Evolutionary conservation across 2,329 filamentous ascomycete species (phyloP).

Genomic region (Xylariaceae sp.): DNA sequence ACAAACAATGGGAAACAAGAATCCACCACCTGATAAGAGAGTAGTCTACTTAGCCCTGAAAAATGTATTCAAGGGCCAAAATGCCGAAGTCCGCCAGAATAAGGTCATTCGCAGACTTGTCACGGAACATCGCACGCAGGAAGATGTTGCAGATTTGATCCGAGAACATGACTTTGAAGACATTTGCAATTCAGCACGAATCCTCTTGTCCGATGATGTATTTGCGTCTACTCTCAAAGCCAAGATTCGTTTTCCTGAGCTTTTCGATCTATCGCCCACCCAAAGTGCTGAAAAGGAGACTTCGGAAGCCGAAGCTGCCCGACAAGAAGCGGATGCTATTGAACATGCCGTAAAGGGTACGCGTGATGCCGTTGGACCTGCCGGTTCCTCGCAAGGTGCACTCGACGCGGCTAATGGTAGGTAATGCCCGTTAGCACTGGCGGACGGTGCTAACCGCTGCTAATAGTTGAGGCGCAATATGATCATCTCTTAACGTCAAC

Average conservation of each 20-base stretch:
- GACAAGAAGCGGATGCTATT: slow-evolving; percentile 15
- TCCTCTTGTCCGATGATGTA: slow-evolving; percentile 9
- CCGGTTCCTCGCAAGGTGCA: no score
- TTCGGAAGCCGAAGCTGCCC: slow-evolving; percentile 11
- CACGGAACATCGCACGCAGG: not conserved
- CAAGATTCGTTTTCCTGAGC: slow-evolving; percentile 11
- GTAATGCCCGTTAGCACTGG: no score
- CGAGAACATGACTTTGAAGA: slow-evolving; percentile 8
- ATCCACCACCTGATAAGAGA: slow-evolving; percentile 18
- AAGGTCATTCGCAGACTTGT: slow-evolving; percentile 10
- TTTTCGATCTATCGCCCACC: slow-evolving; percentile 12
- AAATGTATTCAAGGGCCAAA: slow-evolving; percentile 18
- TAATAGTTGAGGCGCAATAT: no score
- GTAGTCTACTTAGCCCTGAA: slow-evolving; percentile 23
- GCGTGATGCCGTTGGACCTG: no score
- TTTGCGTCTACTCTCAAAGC: slow-evolving; percentile 10
- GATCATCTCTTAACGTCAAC: no score
- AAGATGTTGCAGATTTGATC: slow-evolving; percentile 10
- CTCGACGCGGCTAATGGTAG: no score
- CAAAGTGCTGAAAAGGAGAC: slow-evolving; percentile 13
- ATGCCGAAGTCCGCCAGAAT: slow-evolving; percentile 2
- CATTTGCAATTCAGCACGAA: slow-evolving; percentile 2
- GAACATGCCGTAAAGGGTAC: slow-evolving; percentile 1
- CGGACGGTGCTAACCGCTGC: no score
- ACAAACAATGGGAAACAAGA: slow-evolving; percentile 13